A percentile compares a stretch with the other conserved stretches of the same genome.
Evolutionary conservation across 140 eudicot species (phyloP).

Genomic region (Flaveria floridana): DNA sequence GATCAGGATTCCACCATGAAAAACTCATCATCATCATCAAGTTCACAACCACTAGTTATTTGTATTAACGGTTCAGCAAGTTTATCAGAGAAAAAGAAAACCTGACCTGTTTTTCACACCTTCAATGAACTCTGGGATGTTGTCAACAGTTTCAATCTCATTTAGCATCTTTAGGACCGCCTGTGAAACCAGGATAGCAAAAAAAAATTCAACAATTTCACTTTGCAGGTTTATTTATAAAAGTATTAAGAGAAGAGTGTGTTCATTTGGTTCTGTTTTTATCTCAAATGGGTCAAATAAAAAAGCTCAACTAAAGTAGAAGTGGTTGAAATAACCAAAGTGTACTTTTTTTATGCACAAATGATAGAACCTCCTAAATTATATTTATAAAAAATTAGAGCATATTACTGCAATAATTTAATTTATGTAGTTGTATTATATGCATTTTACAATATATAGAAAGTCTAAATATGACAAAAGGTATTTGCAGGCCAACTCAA

Average conservation of each 20-base stretch:
- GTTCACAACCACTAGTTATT: background rate
- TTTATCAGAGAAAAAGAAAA: background rate
- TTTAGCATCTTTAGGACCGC: slow-evolving; percentile 96
- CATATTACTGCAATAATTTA: background rate
- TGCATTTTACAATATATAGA: background rate
- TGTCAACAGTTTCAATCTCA: slow-evolving; percentile 89
- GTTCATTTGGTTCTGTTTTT: background rate
- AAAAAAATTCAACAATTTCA: background rate
- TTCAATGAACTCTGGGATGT: slow-evolving; percentile 93
- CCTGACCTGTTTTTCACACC: slow-evolving; percentile 94
- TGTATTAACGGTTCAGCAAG: slow-evolving; percentile 14
- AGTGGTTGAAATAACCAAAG: background rate
- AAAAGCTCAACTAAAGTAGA: background rate
- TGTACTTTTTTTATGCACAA: background rate
- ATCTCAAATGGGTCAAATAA: background rate
- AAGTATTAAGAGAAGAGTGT: background rate
- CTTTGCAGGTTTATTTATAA: background rate
- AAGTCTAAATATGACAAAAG: background rate
- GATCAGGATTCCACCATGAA: slow-evolving; percentile 13
- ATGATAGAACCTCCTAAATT: background rate
- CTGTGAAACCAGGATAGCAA: slow-evolving; percentile 30
- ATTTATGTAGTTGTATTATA: background rate
- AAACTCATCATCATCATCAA: background rate
- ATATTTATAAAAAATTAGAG: background rate
- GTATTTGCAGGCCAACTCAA: background rate